Evolutionary conservation across 1,284 basidiomycete genomes (phyloP), one percentile per base, ranked within the genome.

Genomic region (Rhodotorula sp.): DNA sequence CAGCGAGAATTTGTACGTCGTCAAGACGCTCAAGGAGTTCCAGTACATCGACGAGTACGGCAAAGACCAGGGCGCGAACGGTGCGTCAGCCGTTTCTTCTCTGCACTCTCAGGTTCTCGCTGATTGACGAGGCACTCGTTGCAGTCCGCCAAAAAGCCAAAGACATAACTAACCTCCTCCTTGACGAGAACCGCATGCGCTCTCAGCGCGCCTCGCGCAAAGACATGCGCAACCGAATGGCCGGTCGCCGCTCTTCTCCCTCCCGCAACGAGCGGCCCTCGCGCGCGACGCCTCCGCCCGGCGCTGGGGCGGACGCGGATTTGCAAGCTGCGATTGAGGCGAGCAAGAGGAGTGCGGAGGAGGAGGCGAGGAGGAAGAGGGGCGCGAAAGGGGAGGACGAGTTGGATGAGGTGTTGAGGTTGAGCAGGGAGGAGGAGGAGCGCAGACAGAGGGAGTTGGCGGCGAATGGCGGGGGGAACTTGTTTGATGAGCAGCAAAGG

Each of bases 21-120:
- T 99, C 86, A 99, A 99, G 85, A 99, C 95, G 1, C 87, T 99
- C 74, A 97, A 97, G 81, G 96, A 99, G 81, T 99, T 99, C 82
- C 94, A 98, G 78, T 97, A 89, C 79, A 83, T 97, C 71, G 96
- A 99, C 81, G 96, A 99, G 79, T 88, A 90, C 65, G 91, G 90
- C 70, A 96, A 96, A 81, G 96, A 99, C 79, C 94, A 97, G 79
- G 96, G 96, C 57, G 92, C 93, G 57, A 99, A 99, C 81, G 95
- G 78, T 78, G 19, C 46, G 77, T 75, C 46, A 39, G 20, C 13
- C 27, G 30, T n/a, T 55, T 32, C 27, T 9, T 11, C 24, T 24
- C 8, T 22, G 54, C 1, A 4, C 17, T 49, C 22, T 11, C 9
- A 34, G 59, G 51, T 20, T 34, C 61, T 13, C 58, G 9, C 22